Evolutionary conservation across 768 basidiomycete genomes (phyloP).

Genomic region (Candolleomyces aberdarensis): DNA sequence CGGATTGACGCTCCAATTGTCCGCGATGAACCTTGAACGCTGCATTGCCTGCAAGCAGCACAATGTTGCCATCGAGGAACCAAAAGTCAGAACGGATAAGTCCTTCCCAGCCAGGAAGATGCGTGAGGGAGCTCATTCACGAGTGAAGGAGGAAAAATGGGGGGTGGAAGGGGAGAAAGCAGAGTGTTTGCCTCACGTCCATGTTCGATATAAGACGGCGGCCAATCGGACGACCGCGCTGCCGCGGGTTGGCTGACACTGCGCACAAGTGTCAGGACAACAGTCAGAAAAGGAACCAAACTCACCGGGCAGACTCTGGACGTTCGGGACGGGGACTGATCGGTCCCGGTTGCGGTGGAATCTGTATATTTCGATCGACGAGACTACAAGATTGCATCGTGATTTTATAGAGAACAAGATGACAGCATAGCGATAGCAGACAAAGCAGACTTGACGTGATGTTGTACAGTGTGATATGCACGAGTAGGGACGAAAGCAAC

Average conservation of each 20-base stretch:
- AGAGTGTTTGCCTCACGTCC: background rate
- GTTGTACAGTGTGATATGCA: conserved; percentile 1
- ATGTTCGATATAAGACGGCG: too few relatives aligned
- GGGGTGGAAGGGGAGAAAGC: background rate
- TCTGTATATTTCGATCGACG: background rate
- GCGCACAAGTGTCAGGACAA: background rate
- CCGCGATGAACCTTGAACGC: conserved; percentile 77
- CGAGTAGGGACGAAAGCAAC: background rate
- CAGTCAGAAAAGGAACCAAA: background rate
- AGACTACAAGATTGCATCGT: background rate
- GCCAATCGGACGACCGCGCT: too few relatives aligned
- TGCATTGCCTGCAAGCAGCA: conserved; percentile 53
- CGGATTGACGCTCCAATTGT: conserved; percentile 71
- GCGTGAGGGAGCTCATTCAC: background rate
- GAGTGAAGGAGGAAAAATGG: background rate
- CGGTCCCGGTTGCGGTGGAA: background rate
- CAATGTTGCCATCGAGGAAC: conserved; percentile 71
- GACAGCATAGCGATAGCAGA: background rate
- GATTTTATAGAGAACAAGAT: background rate
- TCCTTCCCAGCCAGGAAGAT: conserved; percentile 6
- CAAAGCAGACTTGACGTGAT: background rate
- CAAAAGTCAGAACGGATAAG: conserved; percentile 60
- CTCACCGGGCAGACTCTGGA: background rate
- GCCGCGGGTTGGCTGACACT: too few relatives aligned
- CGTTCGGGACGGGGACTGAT: background rate